Evolutionary conservation across 371 early-diverging fungal genomes (phyloP).

Genomic region (Mortierella sp.): DNA sequence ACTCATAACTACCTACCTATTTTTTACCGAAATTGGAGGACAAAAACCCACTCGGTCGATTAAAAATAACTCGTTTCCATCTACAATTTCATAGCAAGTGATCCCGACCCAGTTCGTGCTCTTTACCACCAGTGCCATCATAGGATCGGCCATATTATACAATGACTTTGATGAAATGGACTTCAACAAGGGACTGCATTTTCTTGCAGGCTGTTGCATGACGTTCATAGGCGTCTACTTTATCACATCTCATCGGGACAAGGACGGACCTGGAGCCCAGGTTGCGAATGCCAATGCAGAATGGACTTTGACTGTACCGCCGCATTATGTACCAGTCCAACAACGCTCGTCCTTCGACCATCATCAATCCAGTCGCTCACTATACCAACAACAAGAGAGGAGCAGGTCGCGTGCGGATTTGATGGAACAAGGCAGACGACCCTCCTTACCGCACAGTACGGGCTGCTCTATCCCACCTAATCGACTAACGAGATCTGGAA

Average conservation of each 20-base stretch:
- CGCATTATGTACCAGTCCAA: slow-evolving; percentile 7
- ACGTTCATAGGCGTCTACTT: slow-evolving; percentile 80
- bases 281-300: slow-evolving; percentile 10
- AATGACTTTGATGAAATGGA: slow-evolving; percentile 77
- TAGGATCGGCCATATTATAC: slow-evolving; percentile 78
- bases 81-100: slow-evolving; percentile 71
- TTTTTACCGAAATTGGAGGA: too few species aligned
- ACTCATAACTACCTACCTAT: too few species aligned
- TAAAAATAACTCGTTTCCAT: too few species aligned
- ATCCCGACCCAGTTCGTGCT: slow-evolving; percentile 87
- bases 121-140: slow-evolving; percentile 81
- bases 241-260: slow-evolving; percentile 70
- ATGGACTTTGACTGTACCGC: slow-evolving; percentile 35
- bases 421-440: slow-evolving; percentile 36
- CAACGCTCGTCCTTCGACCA: slow-evolving; percentile 30
- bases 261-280: slow-evolving; percentile 8
- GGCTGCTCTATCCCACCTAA: slow-evolving; percentile 16
- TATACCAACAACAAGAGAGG: slow-evolving; percentile 17
- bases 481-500: slow-evolving; percentile 14
- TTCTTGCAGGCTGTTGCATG: slow-evolving; percentile 68
- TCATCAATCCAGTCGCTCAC: neutral
- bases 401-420: slow-evolving; percentile 17
- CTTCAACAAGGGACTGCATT: slow-evolving; percentile 59
- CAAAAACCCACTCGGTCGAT: too few species aligned
- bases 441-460: neutral